These are phyloP conservation scores for Mycena metata DNA, from an alignment of 768 basidiomycete species.

Conservation along the genomic window DNA sequence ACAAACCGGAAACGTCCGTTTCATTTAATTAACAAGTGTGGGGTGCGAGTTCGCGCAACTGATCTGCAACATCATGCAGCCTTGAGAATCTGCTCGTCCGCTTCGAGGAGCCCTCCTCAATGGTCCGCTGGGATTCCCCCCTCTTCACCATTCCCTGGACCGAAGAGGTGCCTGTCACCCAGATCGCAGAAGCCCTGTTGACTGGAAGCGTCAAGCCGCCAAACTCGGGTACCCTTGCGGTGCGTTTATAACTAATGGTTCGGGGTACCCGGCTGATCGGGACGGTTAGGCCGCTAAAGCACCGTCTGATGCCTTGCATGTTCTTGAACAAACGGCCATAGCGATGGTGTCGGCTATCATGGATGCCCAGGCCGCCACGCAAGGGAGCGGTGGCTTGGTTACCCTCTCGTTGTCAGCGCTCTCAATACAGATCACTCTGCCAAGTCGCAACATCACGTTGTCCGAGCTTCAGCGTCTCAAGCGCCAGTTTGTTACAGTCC, in stretches of 20 bases:
- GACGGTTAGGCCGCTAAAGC: conserved; percentile 77
- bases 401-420: conserved; percentile 59
- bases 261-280: conserved; percentile 3
- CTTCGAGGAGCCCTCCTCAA: conserved; percentile 97
- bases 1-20: conserved; percentile 81
- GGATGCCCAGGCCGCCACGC: conserved; percentile 68
- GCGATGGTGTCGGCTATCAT: conserved; percentile 80
- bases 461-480: conserved; percentile 92
- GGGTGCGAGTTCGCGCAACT: neutral
- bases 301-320: conserved; percentile 88
- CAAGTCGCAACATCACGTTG: conserved; percentile 80
- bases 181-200: conserved; percentile 87
- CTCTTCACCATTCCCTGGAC: conserved; percentile 88
- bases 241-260: conserved; percentile 52
- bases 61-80: conserved; percentile 53
- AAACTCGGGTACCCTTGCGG: conserved; percentile 84
- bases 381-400: conserved; percentile 66
- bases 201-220: conserved; percentile 88
- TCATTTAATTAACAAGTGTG: neutral
- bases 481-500: conserved; percentile 90
- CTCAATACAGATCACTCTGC: conserved; percentile 69
- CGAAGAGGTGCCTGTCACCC: conserved; percentile 75
- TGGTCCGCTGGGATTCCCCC: conserved; percentile 99
- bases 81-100: conserved; percentile 89
- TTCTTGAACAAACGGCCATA: conserved; percentile 84